Percentiles rank a stretch among this genome's conserved stretches.
Evolutionary conservation across 768 basidiomycete genomes (phyloP).

Genomic region (Trametes sanguinea): DNA sequence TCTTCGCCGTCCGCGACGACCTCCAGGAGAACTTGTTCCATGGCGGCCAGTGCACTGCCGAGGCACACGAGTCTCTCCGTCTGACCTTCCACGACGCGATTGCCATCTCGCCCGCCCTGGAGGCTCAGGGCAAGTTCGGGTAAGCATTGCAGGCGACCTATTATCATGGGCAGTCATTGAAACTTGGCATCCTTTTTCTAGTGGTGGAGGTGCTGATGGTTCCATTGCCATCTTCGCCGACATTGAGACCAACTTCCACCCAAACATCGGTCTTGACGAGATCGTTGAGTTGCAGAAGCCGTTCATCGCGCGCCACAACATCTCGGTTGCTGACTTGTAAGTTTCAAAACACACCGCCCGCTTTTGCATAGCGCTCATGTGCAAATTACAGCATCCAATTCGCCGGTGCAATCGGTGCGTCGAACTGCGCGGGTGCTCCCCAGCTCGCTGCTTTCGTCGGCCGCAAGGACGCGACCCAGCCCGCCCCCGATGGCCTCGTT

Average conservation of each 20-base stretch:
- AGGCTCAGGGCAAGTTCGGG: constrained; percentile 18
- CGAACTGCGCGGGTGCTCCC: constrained; percentile 19
- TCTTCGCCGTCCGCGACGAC: constrained; percentile 34
- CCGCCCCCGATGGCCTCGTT: constrained; percentile 14
- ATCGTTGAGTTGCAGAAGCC: constrained; percentile 21
- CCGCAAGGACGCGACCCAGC: constrained; percentile 16
- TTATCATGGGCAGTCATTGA: background rate
- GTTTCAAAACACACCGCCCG: background rate
- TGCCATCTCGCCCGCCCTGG: constrained; percentile 16
- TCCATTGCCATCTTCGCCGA: constrained; percentile 47
- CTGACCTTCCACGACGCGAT: constrained; percentile 33
- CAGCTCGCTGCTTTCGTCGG: constrained; percentile 16
- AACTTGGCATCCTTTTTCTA: background rate
- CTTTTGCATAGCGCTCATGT: background rate
- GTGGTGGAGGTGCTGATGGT: constrained; percentile 44
- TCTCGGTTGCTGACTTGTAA: constrained; percentile 18
- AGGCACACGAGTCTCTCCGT: constrained; percentile 33
- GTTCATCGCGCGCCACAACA: constrained; percentile 16
- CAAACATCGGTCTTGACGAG: constrained; percentile 37
- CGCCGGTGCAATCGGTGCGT: constrained; percentile 16
- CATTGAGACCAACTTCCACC: constrained; percentile 44
- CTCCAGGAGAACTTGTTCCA: constrained; percentile 34
- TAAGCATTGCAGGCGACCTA: background rate
- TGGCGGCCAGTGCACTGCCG: constrained; percentile 35
- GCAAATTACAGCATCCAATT: constrained; percentile 6